phyloP scores from a whole-genome alignment of 31 red algal genomes.

The Odonthalia washingtoniensis region DNA sequence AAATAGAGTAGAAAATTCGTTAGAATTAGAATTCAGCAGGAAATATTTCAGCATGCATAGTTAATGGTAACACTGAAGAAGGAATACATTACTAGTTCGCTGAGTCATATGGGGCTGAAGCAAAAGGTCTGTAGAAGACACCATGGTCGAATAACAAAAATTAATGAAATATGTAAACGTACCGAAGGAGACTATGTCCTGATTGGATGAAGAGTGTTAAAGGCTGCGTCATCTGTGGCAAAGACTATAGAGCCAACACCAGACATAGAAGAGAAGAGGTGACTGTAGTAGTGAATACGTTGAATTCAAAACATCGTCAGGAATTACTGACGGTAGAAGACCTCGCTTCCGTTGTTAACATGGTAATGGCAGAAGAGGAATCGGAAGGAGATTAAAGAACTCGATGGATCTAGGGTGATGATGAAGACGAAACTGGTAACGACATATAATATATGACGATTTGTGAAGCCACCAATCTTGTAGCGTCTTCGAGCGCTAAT shows the following conservation, averaged over 20 bases:
- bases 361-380: neutral
- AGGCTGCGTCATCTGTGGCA: no score
- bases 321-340: neutral
- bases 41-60: neutral
- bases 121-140: no score
- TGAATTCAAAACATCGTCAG: neutral
- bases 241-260: neutral
- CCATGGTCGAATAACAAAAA: no score
- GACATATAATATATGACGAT: neutral
- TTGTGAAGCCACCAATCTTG: neutral
- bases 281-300: neutral
- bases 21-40: constrained; percentile 3
- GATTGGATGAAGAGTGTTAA: no score
- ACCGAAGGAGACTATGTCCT: no score
- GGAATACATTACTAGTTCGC: no score
- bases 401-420: neutral
- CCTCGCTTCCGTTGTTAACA: neutral
- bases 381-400: neutral
- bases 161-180: no score
- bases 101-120: no score
- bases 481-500: no score
- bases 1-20: neutral
- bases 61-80: no score
- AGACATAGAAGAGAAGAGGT: neutral
- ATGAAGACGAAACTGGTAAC: neutral